Percentiles rank a stretch among this genome's conserved stretches.
phyloP scores from a whole-genome alignment of 139 green algal species.

The Pedinophyceae sp. region DNA sequence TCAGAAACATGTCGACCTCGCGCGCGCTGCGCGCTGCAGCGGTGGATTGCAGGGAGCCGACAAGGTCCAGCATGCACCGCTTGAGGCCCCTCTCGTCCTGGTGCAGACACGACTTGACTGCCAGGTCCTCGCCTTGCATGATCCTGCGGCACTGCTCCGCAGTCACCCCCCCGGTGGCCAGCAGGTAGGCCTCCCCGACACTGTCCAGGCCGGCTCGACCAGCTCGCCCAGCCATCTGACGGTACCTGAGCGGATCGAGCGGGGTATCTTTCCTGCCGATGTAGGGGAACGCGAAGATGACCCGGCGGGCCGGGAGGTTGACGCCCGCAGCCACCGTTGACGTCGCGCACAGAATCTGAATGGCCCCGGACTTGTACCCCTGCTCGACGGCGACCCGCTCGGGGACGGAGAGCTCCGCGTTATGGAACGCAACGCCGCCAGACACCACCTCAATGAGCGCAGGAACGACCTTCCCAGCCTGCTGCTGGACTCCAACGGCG shows the following conservation, averaged over 20 bases:
- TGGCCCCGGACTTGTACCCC: constrained; percentile 44
- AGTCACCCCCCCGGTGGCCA: constrained; percentile 10
- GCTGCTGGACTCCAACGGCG: background rate
- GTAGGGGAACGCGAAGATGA: constrained; percentile 59
- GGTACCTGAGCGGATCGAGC: constrained; percentile 33
- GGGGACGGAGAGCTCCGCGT: constrained; percentile 18
- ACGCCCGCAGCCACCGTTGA: constrained; percentile 83
- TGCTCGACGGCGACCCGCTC: constrained; percentile 59
- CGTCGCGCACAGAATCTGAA: constrained; percentile 79
- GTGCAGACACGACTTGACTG: constrained; percentile 5
- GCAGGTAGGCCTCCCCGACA: constrained; percentile 30
- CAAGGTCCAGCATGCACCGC: background rate
- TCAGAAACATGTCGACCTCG: too few species aligned
- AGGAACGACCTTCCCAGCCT: background rate
- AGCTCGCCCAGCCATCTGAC: constrained; percentile 58
- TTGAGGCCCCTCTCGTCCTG: background rate
- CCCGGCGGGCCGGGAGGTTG: constrained; percentile 69
- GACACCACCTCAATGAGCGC: background rate
- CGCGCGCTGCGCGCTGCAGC: too few species aligned
- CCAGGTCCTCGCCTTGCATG: constrained; percentile 16
- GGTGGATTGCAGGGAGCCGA: too few species aligned
- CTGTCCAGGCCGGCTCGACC: constrained; percentile 53
- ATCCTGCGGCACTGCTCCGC: background rate
- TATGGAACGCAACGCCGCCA: constrained; percentile 65
- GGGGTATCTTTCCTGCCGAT: constrained; percentile 19